Conservation (phyloP, 441 rosid species). For the Metrosideros polymorpha region DNA sequence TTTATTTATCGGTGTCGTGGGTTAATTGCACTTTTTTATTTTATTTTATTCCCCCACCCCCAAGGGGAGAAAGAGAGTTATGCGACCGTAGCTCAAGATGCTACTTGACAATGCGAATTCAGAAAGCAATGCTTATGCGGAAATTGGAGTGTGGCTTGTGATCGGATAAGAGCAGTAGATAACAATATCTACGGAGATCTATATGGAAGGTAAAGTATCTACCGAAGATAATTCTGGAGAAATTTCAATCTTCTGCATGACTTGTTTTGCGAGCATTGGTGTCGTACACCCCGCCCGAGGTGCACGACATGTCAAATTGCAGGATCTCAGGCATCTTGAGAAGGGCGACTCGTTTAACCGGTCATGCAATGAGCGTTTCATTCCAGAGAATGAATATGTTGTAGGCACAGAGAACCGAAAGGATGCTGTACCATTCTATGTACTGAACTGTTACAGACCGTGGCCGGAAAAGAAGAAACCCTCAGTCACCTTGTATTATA, state of each 20-base stretch:
- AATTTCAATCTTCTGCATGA: background rate
- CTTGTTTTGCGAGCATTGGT: background rate
- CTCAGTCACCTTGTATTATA: background rate
- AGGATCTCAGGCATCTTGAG: background rate
- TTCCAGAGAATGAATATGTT: background rate
- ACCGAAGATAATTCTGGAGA: background rate
- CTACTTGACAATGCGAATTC: background rate
- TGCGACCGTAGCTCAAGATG: background rate
- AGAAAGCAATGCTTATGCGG: background rate
- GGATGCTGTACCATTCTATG: background rate
- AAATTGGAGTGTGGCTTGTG: background rate
- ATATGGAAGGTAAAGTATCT: background rate
- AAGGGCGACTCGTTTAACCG: background rate
- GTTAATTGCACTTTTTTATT: background rate
- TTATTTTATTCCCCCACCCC: background rate
- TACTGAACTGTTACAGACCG: background rate
- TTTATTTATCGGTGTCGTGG: background rate
- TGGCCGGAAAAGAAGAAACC: background rate
- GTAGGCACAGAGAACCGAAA: background rate
- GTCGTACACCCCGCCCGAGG: background rate
- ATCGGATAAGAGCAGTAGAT: background rate
- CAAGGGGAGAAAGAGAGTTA: background rate
- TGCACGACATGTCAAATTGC: background rate
- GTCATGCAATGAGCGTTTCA: background rate
- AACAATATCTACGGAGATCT: background rate